A percentile compares a stretch with the other conserved stretches of the same genome.
These are phyloP conservation scores for Agrostemma githago DNA, from an alignment of 148 eudicot genomes.

Conservation along the genomic window DNA sequence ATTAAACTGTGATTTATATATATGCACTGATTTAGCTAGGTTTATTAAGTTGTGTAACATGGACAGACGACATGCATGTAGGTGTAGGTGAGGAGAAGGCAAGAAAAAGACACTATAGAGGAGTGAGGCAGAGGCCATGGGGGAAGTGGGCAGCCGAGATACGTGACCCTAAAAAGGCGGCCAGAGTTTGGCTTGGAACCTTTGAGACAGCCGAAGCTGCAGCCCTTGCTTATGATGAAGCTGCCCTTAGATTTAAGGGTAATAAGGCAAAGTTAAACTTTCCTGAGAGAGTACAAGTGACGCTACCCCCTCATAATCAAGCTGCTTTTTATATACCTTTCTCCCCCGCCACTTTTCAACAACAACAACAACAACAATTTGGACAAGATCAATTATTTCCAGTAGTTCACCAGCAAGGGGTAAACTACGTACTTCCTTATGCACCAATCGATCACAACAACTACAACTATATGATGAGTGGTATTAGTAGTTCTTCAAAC, in stretches of 20 bases:
- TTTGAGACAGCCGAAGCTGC: conserved; percentile 48
- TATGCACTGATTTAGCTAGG: too few relatives aligned
- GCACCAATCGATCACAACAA: neutral
- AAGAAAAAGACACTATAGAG: conserved; percentile 24
- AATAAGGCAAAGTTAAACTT: conserved; percentile 32
- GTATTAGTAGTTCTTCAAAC: neutral
- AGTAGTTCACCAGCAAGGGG: conserved; percentile 7
- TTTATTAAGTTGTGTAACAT: too few relatives aligned
- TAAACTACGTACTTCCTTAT: conserved; percentile 6
- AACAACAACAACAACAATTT: neutral
- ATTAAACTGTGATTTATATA: too few relatives aligned
- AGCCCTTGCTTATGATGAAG: conserved; percentile 44
- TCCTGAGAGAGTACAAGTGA: conserved; percentile 6
- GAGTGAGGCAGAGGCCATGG: conserved; percentile 43
- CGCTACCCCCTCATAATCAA: neutral
- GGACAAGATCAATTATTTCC: neutral
- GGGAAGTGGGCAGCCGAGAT: conserved; percentile 56
- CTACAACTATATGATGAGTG: conserved; percentile 1
- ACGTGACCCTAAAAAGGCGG: conserved; percentile 47
- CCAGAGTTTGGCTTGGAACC: conserved; percentile 47
- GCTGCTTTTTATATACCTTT: conserved; percentile 12
- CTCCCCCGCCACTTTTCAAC: neutral
- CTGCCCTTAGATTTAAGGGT: conserved; percentile 43
- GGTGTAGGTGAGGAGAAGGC: conserved; percentile 18
- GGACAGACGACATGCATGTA: neutral